Evolutionary conservation across 2,329 filamentous ascomycete species (phyloP), one percentile per base, ranked within the genome.

Genomic region (Cordyceps javanica): DNA sequence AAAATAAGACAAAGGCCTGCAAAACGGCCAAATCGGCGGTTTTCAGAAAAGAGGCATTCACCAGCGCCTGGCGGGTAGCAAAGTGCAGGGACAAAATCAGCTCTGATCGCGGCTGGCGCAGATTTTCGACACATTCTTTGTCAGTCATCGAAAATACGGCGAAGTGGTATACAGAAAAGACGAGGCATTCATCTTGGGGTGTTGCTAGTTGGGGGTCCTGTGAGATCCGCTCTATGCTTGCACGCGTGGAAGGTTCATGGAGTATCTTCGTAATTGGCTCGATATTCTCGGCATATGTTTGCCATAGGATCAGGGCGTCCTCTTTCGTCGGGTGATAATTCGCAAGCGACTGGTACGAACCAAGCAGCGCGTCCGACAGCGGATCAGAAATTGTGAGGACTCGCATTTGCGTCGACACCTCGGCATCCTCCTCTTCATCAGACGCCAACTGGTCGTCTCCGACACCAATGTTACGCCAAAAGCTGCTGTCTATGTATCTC

Each of bases 21-120:
- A 84, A 63, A 1, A 82, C 74, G n/a, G 74, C 69, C n/a, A 82
- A 61, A 48, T 81, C 77, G 0, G 76, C 78, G 0, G 79, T 77
- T 26, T 73, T 74, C 7, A 84, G 69, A 42, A 81, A 78, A 1
- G 73, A 73, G 0, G 75, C 79, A 46, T 76, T 78, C 16, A 78
- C 70, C 9, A 84, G 70, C 2, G 80, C 77, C 55, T 77, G 73
- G 19, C 76, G 74, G 0, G 73, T 67, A 0, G 74, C 80, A 32
- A 70, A 63, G 26, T 73, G 70, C 52, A 75, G 78, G 34, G 68
- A 67, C 39, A 62, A 61, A 26, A 69, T 63, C 42, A 78, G 66
- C 5, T 65, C 44, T 36, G 63, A 32, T 59, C 76, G 75, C 0
- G 69, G 44, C 49, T 72, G 62, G 0, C 69, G 68, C 39, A 79